A percentile compares a stretch with the other conserved stretches of the same genome.
phyloP scores from a whole-genome alignment of 768 basidiomycete species.

The Roridomyces roridus region DNA sequence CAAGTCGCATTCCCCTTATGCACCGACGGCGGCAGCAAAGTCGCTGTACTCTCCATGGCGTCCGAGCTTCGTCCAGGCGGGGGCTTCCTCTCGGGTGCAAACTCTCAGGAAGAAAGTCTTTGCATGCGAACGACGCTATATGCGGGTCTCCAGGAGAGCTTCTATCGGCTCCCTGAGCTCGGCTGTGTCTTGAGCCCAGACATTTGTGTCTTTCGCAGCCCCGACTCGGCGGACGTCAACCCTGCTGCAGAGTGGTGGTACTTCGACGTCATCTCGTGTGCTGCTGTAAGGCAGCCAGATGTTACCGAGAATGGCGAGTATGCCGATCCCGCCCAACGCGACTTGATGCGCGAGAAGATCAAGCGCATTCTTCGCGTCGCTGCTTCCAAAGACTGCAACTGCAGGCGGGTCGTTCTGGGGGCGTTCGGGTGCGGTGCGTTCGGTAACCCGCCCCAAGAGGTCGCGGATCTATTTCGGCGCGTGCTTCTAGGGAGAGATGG shows the following conservation, averaged over 20 bases:
- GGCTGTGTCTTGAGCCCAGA: conserved; percentile 26
- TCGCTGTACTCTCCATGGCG: conserved; percentile 28
- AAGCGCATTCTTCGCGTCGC: conserved; percentile 25
- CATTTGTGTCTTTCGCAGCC: conserved; percentile 28
- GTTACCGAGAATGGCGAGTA: conserved; percentile 19
- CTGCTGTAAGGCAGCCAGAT: conserved; percentile 26
- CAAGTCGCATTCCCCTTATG: conserved; percentile 16
- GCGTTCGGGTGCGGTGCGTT: conserved; percentile 29
- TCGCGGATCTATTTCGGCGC: conserved; percentile 24
- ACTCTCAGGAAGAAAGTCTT: conserved; percentile 26
- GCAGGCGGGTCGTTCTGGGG: conserved; percentile 23
- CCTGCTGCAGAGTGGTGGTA: conserved; percentile 24
- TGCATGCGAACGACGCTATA: conserved; percentile 29
- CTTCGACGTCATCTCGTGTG: conserved; percentile 29
- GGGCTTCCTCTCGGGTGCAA: conserved; percentile 27
- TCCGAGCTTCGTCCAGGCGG: conserved; percentile 28
- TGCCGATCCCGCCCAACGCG: conserved; percentile 16
- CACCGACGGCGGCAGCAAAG: conserved; percentile 8
- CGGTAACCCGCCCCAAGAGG: conserved; percentile 25
- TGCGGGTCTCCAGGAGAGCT: conserved; percentile 20
- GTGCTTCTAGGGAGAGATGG: conserved; percentile 25
- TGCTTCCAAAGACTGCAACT: conserved; percentile 10
- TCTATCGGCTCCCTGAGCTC: conserved; percentile 28
- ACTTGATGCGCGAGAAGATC: conserved; percentile 30
- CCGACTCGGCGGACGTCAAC: conserved; percentile 14